phyloP scores from a whole-genome alignment of 2,329 filamentous ascomycete species.

The Trichoderma endophyticum region DNA sequence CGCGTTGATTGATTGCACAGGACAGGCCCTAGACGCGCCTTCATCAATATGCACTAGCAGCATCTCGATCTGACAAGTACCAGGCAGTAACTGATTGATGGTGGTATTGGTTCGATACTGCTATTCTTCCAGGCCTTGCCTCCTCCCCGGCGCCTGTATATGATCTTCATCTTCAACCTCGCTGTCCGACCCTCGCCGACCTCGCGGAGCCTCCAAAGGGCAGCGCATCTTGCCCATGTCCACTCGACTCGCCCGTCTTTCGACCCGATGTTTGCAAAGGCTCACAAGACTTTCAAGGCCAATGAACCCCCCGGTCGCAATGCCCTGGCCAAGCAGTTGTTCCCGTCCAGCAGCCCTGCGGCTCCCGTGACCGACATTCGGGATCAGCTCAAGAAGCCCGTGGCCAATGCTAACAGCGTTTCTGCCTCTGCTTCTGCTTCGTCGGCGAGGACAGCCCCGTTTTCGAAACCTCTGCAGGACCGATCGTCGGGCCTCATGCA shows the following conservation, averaged over 20 bases:
- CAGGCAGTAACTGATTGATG: background rate
- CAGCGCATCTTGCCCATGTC: constrained; percentile 27
- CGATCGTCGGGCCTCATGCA: constrained; percentile 31
- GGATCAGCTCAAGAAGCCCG: constrained; percentile 48
- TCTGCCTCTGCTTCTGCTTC: constrained; percentile 28
- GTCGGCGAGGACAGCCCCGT: constrained; percentile 39
- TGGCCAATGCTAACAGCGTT: constrained; percentile 25
- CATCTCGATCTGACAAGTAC: constrained; percentile 6
- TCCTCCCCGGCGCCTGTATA: constrained; percentile 27
- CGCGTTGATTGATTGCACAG: constrained; percentile 18
- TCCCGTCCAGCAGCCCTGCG: constrained; percentile 54
- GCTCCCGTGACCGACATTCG: constrained; percentile 47
- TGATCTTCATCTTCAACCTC: constrained; percentile 35
- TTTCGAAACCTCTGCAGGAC: constrained; percentile 28
- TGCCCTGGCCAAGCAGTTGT: constrained; percentile 49
- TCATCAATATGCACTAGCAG: background rate
- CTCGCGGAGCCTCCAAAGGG: constrained; percentile 28
- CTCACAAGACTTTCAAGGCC: constrained; percentile 39
- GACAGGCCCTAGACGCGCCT: constrained; percentile 2
- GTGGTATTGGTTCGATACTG: background rate
- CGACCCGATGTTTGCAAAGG: constrained; percentile 37
- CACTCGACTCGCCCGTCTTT: constrained; percentile 22
- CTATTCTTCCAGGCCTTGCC: background rate
- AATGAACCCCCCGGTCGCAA: constrained; percentile 34
- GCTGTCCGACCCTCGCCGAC: constrained; percentile 38